Base-by-base conservation (phyloP, 1,284 basidiomycete genomes). In the Limonomyces culmigenus region DNA sequence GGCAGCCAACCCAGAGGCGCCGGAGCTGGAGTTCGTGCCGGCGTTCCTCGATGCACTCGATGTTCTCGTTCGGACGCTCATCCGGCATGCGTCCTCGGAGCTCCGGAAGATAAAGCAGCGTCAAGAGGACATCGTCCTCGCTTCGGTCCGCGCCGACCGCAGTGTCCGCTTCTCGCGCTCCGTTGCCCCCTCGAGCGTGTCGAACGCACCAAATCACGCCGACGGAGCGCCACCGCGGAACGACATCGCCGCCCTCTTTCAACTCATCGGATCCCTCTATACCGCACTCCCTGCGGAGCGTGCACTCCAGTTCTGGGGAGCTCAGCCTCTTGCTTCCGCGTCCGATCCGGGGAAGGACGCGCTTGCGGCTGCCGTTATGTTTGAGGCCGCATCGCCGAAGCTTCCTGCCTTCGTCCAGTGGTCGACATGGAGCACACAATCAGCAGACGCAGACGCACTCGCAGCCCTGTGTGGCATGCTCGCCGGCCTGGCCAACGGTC, bases 101-200 rank as follows among this genome's bases (percentile, higher is more conserved):
- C 63, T 95, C n/a, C 73, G 85, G 31, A 87, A 86, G 50, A 77
- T 95, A 50, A 87, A 89, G 51, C 86, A 91, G 47, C 63, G 78
- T 29, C 89, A 95, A 51, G 91, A 95, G 54, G 91, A 95, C 50
- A 55, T 79, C 18, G 63, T 78, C 4, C 61, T 79, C 16, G 74
- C 76, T 2, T 70, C 58, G 42, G 68, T 66, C 33, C 67, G 75
- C 29, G 67, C 61, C 14, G 75, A 71, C 47, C 61, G 72, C 19
- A 59, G 65, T 17, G 55, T 71, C 38, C 54, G 53, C 39, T 59
- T 62, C 39, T 67, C 67, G 38, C 50, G 38, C 37, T 55, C 48
- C 2, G 16, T 47, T 2, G 38, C 30, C 6, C 11, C 11, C 8
- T 17, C 30, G 16, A 16, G 30, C 30, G 10, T 10, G 16, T 8